phyloP scores from a whole-genome alignment of 2,329 filamentous ascomycete species.

The Clonostachys sp. region DNA sequence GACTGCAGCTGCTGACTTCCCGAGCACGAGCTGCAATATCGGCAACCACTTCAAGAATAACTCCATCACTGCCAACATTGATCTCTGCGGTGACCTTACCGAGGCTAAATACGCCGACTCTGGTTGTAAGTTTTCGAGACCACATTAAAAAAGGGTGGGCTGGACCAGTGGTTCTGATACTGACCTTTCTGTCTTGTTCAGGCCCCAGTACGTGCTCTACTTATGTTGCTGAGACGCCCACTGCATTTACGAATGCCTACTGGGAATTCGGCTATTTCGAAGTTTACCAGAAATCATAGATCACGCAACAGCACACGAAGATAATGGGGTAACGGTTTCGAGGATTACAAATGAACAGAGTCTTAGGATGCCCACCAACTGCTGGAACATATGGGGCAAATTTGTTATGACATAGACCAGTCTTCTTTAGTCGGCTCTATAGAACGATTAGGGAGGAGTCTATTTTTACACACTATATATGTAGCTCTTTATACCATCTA shows the following conservation, averaged over 20 bases:
- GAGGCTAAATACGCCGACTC: constrained; percentile 39
- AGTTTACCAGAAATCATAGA: constrained; percentile 39
- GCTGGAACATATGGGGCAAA: too few relatives aligned
- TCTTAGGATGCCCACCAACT: too few relatives aligned
- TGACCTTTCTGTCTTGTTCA: constrained; percentile 15
- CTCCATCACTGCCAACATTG: constrained; percentile 63
- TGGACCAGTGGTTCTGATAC: not conserved
- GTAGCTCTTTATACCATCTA: too few relatives aligned
- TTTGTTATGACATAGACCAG: too few relatives aligned
- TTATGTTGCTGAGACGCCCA: constrained; percentile 52
- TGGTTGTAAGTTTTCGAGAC: constrained; percentile 26
- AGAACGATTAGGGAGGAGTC: too few relatives aligned
- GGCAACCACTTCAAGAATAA: constrained; percentile 57
- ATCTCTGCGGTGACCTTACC: constrained; percentile 56
- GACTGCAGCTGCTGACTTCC: constrained; percentile 59
- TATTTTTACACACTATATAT: too few relatives aligned
- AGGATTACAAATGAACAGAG: too few relatives aligned
- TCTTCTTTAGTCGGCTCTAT: too few relatives aligned
- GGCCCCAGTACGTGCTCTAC: constrained; percentile 52
- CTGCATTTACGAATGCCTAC: constrained; percentile 52
- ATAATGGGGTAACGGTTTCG: too few relatives aligned
- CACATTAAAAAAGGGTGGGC: not conserved
- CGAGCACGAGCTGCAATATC: constrained; percentile 57
- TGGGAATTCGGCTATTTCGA: constrained; percentile 62
- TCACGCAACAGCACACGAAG: not conserved